A percentile compares a stretch with the other conserved stretches of the same genome.
Evolutionary conservation across 2,329 filamentous ascomycete species (phyloP).

Genomic region (Colletotrichum lini): DNA sequence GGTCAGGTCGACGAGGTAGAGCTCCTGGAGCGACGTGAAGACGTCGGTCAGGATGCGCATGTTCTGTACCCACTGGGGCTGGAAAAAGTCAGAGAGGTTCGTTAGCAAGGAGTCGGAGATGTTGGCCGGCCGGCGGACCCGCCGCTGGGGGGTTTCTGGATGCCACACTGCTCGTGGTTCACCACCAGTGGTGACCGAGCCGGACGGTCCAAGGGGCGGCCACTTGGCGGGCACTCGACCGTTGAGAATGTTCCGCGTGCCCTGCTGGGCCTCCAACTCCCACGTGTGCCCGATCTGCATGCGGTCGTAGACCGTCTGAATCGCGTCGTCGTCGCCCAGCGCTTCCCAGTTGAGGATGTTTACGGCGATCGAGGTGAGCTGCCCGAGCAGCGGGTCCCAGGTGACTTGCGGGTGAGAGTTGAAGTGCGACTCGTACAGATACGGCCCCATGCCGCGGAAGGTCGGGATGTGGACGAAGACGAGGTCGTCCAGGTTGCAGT

Average conservation of each 20-base stretch:
- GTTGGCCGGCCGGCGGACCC: background rate
- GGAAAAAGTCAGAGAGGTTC: background rate
- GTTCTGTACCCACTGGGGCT: background rate
- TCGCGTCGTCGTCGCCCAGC: background rate
- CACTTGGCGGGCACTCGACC: background rate
- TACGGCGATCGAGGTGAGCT: constrained; percentile 11
- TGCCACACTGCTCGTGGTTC: background rate
- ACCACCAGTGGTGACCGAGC: too few species aligned
- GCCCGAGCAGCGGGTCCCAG: constrained; percentile 14
- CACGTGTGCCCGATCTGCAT: background rate
- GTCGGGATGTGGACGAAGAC: constrained; percentile 5
- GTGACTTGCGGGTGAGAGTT: background rate
- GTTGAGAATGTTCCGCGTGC: background rate
- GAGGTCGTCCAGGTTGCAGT: constrained; percentile 20
- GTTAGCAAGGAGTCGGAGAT: background rate
- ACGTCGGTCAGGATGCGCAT: constrained; percentile 14
- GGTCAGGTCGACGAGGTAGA: constrained; percentile 17
- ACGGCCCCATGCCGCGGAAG: background rate
- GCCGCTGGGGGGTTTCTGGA: background rate
- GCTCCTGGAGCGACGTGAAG: constrained; percentile 7
- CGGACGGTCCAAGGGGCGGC: background rate
- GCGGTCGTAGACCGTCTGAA: background rate
- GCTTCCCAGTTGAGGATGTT: constrained; percentile 6
- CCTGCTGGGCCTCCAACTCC: background rate
- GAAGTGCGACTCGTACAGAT: background rate